phyloP scores from a whole-genome alignment of 345 rosid species.

The Raphanus raphanistrum region DNA sequence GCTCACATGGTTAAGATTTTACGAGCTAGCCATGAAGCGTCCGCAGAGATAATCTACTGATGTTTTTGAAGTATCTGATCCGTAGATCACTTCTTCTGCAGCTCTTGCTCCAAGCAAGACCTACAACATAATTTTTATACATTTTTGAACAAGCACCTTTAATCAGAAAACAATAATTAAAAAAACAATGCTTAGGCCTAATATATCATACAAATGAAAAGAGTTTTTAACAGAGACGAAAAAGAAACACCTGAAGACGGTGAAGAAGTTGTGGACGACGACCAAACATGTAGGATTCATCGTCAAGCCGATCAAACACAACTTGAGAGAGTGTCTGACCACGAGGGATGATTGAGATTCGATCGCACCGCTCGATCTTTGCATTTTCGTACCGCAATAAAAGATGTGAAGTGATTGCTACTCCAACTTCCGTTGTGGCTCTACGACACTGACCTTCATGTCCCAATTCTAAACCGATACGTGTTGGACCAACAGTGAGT shows the following conservation, averaged over 20 bases:
- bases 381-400: conserved; percentile 76
- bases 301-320: conserved; percentile 82
- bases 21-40: conserved; percentile 97
- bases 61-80: conserved; percentile 83
- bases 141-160: too few species aligned
- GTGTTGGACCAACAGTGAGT: conserved; percentile 93
- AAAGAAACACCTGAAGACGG: conserved; percentile 88
- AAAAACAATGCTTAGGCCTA: too few species aligned
- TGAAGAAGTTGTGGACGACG: conserved; percentile 85
- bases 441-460: conserved; percentile 89
- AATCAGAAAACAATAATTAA: neutral
- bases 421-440: conserved; percentile 93
- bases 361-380: conserved; percentile 76
- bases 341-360: conserved; percentile 85
- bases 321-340: conserved; percentile 91
- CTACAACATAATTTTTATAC: too few species aligned
- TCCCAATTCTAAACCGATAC: conserved; percentile 70
- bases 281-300: conserved; percentile 87
- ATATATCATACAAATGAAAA: too few species aligned
- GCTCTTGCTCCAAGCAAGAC: conserved; percentile 92
- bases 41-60: conserved; percentile 82
- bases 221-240: neutral
- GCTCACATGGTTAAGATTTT: conserved; percentile 78
- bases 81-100: conserved; percentile 90
- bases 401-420: conserved; percentile 84